These are phyloP conservation scores for Arthrobotrys musiformis DNA, from an alignment of 2,329 filamentous ascomycete genomes.

Conservation along the genomic window DNA sequence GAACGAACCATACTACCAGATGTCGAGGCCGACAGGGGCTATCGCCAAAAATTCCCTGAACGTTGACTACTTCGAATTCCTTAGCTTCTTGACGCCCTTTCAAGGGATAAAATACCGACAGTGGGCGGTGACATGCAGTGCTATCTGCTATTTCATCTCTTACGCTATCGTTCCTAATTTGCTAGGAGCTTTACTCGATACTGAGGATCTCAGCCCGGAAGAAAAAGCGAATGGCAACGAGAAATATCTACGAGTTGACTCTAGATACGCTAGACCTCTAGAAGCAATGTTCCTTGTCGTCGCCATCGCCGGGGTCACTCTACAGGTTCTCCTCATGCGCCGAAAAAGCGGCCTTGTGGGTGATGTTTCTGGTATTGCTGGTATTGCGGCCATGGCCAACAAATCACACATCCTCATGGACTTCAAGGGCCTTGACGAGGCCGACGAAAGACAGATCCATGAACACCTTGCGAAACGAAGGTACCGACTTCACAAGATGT, in stretches of 20 bases:
- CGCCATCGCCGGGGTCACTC: conserved; percentile 69
- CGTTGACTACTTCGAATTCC: conserved; percentile 77
- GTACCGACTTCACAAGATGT: conserved; percentile 77
- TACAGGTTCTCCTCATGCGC: conserved; percentile 72
- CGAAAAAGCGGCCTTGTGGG: conserved; percentile 74
- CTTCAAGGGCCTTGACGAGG: conserved; percentile 77
- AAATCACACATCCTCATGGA: conserved; percentile 78
- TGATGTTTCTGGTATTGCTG: conserved; percentile 78
- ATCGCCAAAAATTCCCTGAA: conserved; percentile 75
- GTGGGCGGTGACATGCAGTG: conserved; percentile 75
- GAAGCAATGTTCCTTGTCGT: conserved; percentile 70
- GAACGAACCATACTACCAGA: conserved; percentile 74
- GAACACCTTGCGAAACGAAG: conserved; percentile 73
- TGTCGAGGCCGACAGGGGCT: conserved; percentile 70
- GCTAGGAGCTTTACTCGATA: conserved; percentile 63
- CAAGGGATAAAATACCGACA: conserved; percentile 72
- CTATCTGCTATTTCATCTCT: conserved; percentile 73
- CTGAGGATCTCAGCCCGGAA: conserved; percentile 2
- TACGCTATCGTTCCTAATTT: conserved; percentile 76
- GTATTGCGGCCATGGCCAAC: conserved; percentile 79
- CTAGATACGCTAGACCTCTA: conserved; percentile 72
- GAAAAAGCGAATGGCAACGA: conserved; percentile 7
- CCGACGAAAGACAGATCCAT: conserved; percentile 74
- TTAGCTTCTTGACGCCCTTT: conserved; percentile 74
- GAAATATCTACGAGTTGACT: conserved; percentile 61